These are phyloP conservation scores for Pilasporangium apinafurcum DNA, from an alignment of 352 stramenopile species.

Conservation along the genomic window DNA sequence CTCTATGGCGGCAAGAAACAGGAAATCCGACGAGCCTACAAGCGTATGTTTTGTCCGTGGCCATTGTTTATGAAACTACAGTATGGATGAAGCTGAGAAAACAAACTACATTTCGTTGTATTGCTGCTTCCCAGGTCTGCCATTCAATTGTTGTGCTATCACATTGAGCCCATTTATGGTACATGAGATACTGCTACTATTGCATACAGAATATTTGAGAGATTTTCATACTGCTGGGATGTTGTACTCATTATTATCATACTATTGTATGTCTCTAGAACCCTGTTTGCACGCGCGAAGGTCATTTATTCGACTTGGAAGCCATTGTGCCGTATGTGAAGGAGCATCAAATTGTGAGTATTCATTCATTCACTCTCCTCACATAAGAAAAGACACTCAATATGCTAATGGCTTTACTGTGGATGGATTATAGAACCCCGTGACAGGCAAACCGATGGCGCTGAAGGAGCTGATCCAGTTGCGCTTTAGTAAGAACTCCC, in stretches of 20 bases:
- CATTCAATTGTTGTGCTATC: conserved; percentile 98
- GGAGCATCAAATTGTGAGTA: conserved; percentile 88
- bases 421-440: conserved; percentile 77
- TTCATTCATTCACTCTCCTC: background rate
- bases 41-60: conserved; percentile 24
- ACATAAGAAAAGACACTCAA: background rate
- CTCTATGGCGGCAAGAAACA: conserved; percentile 92
- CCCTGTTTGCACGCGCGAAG: conserved; percentile 92
- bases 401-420: background rate
- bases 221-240: too few species aligned
- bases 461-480: conserved; percentile 93
- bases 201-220: too few species aligned
- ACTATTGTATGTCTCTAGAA: conserved; percentile 50
- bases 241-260: background rate
- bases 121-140: conserved; percentile 72
- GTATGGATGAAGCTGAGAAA: background rate
- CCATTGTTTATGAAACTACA: background rate
- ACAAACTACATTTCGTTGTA: background rate
- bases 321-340: conserved; percentile 96
- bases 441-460: conserved; percentile 87
- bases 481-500: conserved; percentile 76
- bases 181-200: too few species aligned
- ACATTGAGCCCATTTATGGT: conserved; percentile 88
- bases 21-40: conserved; percentile 69
- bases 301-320: conserved; percentile 96